A percentile compares a stretch with the other conserved stretches of the same genome.
Conservation (phyloP, 495 filamentous ascomycete species). For the Tricharina praecox region DNA sequence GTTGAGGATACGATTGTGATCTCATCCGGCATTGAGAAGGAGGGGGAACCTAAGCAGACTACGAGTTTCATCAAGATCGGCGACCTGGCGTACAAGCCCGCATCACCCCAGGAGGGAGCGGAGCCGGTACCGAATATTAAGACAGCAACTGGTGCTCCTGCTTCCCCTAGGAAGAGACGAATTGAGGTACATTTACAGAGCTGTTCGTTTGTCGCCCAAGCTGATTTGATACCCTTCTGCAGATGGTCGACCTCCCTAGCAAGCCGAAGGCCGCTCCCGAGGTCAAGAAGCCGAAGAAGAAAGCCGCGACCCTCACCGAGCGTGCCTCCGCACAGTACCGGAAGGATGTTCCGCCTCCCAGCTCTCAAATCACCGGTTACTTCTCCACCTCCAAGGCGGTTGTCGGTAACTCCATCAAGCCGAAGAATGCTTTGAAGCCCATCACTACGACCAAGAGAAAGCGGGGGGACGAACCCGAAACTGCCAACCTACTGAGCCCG, state of each 20-base stretch:
- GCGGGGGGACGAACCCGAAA: not conserved
- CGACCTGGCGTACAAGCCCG: not conserved
- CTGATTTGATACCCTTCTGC: not conserved
- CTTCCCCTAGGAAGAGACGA: not conserved
- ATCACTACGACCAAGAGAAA: not conserved
- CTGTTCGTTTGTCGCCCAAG: not conserved
- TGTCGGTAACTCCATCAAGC: not conserved
- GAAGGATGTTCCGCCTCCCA: not conserved
- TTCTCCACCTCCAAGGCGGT: not conserved
- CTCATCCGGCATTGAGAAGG: not conserved
- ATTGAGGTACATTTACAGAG: not conserved
- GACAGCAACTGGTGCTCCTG: not conserved
- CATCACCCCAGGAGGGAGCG: constrained; percentile 17
- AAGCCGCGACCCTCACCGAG: not conserved
- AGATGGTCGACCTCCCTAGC: not conserved
- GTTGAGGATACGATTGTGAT: constrained; percentile 8
- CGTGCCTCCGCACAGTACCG: not conserved
- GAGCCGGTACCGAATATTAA: not conserved
- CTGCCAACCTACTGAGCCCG: not conserved
- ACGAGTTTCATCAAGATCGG: not conserved
- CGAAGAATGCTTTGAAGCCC: not conserved
- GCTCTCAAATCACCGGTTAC: not conserved
- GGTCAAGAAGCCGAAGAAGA: not conserved
- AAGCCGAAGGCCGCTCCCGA: not conserved
- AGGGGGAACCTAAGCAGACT: not conserved